Conservation (phyloP, 2,329 filamentous ascomycete species). For the Trichoderma sp. region DNA sequence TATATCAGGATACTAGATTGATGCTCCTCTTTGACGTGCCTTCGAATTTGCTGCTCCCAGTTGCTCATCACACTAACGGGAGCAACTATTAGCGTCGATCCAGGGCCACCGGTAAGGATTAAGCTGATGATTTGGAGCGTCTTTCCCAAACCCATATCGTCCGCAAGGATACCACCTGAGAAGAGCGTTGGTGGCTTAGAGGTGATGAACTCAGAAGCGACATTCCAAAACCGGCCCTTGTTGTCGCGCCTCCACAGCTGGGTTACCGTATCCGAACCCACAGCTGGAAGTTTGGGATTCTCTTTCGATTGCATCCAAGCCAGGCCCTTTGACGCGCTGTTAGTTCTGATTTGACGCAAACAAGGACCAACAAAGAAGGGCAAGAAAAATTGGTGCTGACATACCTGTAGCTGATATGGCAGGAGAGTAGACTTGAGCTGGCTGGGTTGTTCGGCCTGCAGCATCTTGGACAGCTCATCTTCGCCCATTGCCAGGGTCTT, state of each 20-base stretch:
- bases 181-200: constrained; percentile 61
- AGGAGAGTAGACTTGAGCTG: constrained; percentile 67
- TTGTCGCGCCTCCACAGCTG: constrained; percentile 73
- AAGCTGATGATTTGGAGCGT: constrained; percentile 84
- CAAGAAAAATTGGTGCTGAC: constrained; percentile 7
- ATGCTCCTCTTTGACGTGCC: constrained; percentile 67
- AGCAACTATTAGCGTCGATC: constrained; percentile 75
- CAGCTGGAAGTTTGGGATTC: constrained; percentile 62
- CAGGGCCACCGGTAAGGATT: constrained; percentile 60
- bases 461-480: constrained; percentile 68
- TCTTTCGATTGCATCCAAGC: constrained; percentile 82
- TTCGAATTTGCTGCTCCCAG: constrained; percentile 77
- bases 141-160: constrained; percentile 93
- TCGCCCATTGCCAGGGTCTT: constrained; percentile 74
- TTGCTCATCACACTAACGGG: constrained; percentile 89
- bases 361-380: neutral
- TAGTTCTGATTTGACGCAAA: neutral
- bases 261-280: constrained; percentile 59
- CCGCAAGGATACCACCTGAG: constrained; percentile 78
- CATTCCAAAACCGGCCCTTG: constrained; percentile 61
- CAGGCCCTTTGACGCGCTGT: constrained; percentile 59
- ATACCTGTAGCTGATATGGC: constrained; percentile 72
- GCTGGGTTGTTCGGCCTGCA: constrained; percentile 68
- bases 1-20: constrained; percentile 70
- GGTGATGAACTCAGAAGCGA: constrained; percentile 59